Base-by-base conservation (phyloP, 257 asterid species). In the Echium plantagineum region DNA sequence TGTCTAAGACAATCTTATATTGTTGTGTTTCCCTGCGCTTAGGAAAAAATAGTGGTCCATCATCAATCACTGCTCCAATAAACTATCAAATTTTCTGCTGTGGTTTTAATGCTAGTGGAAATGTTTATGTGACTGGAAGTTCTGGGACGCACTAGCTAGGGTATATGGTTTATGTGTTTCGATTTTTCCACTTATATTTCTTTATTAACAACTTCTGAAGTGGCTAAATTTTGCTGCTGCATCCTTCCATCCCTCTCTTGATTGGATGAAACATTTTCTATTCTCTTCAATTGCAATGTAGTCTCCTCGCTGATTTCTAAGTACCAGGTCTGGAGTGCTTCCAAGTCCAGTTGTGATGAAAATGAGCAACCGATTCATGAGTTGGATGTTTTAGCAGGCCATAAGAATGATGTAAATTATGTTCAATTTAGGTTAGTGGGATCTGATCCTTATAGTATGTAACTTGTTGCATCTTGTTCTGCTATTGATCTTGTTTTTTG, bases 251-350 rank as follows among this genome's bases (percentile, higher is more conserved):
- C 10, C 46, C 46, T 9, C 46, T 9, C 7, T 5, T 9, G 7
- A 35, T 35, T 5, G 17, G 61, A 49, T 26, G 15, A 21, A 1
- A 15, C 21, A 21, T 57, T 28, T 2, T 26, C n/a, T 47, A 18
- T 26, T 62, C 22, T 17, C 20, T 17, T 2, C 20, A n/a, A 17
- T 17, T 9, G 24, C 21, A 18, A 54, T 1, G 7, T 54, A 54
- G 24, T 54, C 26, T 18, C 24, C 55, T 54, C 15, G 32, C 47
- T 59, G 62, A 52, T 70, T 57, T 24, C 52, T 20, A 53, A 21
- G 60, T 74, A 76, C 59, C 79, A 87, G 98, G 98, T 90, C n/a
- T 90, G 98, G 98, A 90, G 81, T 82, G 96, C 95, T 71, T 83
- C 87, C 75, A 87, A 87, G 74, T 76, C 83, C 67, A 77, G 70